A percentile compares a stretch with the other conserved stretches of the same genome.
These are phyloP conservation scores for Aspergillus jensenii DNA, from an alignment of 2,329 filamentous ascomycete species.

Conservation along the genomic window DNA sequence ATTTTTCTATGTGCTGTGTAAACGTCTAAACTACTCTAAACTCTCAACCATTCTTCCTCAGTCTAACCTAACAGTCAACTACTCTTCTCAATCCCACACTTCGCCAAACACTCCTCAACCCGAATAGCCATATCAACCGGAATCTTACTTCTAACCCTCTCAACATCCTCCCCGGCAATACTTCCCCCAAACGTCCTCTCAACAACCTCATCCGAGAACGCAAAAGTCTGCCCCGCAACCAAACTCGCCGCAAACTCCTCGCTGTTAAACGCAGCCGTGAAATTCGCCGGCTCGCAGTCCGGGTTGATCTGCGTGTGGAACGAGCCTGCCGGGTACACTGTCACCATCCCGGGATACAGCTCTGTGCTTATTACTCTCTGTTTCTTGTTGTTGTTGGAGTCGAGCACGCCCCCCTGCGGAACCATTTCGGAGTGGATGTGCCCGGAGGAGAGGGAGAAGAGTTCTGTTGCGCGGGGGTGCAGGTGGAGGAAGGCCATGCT, in stretches of 20 bases:
- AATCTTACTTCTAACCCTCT: constrained; percentile 19
- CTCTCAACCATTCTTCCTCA: too few species aligned
- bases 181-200: constrained; percentile 19
- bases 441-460: constrained; percentile 21
- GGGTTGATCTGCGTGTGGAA: constrained; percentile 29
- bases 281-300: constrained; percentile 25
- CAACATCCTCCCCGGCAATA: constrained; percentile 23
- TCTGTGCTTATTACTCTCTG: constrained; percentile 20
- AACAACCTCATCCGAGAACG: constrained; percentile 21
- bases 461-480: constrained; percentile 26
- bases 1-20: too few species aligned
- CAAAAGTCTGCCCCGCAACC: constrained; percentile 21
- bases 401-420: constrained; percentile 14
- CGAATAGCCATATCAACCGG: constrained; percentile 17
- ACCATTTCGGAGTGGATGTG: constrained; percentile 22
- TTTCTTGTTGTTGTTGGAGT: constrained; percentile 15
- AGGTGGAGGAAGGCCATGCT: constrained; percentile 27
- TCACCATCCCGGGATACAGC: constrained; percentile 20
- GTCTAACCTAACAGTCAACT: neutral
- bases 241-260: constrained; percentile 24
- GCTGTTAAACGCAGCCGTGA: constrained; percentile 22
- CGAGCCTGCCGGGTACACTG: constrained; percentile 25
- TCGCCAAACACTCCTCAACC: constrained; percentile 26
- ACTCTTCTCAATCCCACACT: constrained; percentile 22
- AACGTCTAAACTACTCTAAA: too few species aligned